Evolutionary conservation across 192 early-diverging fungal species (phyloP).

Genomic region (Coemansia javaensis): DNA sequence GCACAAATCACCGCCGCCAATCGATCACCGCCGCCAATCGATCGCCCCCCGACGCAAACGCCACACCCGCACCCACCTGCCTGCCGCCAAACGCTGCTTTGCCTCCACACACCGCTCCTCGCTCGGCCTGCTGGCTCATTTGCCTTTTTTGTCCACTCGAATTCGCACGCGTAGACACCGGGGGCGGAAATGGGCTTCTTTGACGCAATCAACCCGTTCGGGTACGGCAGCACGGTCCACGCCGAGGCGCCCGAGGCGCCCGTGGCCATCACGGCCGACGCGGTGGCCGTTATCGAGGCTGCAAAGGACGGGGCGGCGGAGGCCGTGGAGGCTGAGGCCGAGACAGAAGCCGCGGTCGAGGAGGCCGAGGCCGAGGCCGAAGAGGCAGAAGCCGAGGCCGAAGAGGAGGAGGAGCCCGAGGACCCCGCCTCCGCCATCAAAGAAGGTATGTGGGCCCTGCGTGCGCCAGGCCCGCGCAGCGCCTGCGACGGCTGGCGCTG

Average conservation of each 20-base stretch:
- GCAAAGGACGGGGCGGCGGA: constrained; percentile 45
- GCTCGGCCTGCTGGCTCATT: background rate
- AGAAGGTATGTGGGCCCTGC: background rate
- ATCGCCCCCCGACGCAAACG: too few species aligned
- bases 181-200: constrained; percentile 28
- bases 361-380: constrained; percentile 18
- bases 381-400: constrained; percentile 13
- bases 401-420: constrained; percentile 43
- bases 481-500: background rate
- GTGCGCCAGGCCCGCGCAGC: too few species aligned
- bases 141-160: background rate
- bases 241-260: constrained; percentile 46
- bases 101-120: background rate
- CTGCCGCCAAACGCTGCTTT: background rate
- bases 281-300: too few species aligned
- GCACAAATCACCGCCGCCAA: background rate
- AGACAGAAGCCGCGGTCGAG: constrained; percentile 37
- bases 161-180: background rate
- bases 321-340: constrained; percentile 20
- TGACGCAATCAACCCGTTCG: constrained; percentile 48
- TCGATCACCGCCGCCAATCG: too few species aligned
- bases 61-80: too few species aligned
- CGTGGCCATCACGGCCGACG: constrained; percentile 32
- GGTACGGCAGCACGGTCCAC: constrained; percentile 61
- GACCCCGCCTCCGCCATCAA: constrained; percentile 18